Evolutionary conservation across 2,329 filamentous ascomycete species (phyloP).

Genomic region (Ascosphaera apis): DNA sequence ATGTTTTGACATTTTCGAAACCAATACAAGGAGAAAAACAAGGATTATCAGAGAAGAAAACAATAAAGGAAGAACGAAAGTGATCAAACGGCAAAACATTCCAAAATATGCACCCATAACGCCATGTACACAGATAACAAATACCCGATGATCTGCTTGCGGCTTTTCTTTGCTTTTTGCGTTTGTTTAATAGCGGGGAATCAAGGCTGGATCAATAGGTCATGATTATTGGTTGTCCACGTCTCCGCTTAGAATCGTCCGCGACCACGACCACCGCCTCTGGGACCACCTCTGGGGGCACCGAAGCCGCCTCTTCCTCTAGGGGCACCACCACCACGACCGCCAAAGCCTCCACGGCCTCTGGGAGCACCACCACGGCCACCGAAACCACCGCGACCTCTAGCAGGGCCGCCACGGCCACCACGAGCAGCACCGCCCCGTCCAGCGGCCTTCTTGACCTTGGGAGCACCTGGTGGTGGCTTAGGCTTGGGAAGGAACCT

Average conservation of each 20-base stretch:
- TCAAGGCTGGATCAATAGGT: no score
- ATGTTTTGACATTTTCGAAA: no score
- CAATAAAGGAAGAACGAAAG: background rate
- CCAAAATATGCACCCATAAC: background rate
- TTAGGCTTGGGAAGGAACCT: slow-evolving; percentile 90
- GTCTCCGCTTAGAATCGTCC: slow-evolving; percentile 1
- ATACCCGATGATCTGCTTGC: background rate
- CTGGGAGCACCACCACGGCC: slow-evolving; percentile 22
- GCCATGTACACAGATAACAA: background rate
- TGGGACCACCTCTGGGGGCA: slow-evolving; percentile 11
- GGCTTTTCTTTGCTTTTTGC: background rate
- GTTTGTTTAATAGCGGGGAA: slow-evolving; percentile 1
- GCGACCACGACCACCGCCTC: slow-evolving; percentile 13
- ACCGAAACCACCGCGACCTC: slow-evolving; percentile 30
- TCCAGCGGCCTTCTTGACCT: slow-evolving; percentile 47
- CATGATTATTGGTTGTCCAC: no score
- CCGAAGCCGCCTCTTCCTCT: slow-evolving; percentile 13
- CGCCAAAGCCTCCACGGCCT: slow-evolving; percentile 15
- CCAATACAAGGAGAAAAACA: no score
- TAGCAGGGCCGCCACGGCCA: slow-evolving; percentile 23
- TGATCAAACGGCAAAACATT: background rate
- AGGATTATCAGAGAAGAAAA: no score
- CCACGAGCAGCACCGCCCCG: slow-evolving; percentile 24
- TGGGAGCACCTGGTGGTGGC: slow-evolving; percentile 39
- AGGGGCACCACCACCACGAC: slow-evolving; percentile 19